Evolutionary conservation across 768 basidiomycete species (phyloP), one percentile per base, ranked within the genome.

Genomic region (Lepiota subincarnata): DNA sequence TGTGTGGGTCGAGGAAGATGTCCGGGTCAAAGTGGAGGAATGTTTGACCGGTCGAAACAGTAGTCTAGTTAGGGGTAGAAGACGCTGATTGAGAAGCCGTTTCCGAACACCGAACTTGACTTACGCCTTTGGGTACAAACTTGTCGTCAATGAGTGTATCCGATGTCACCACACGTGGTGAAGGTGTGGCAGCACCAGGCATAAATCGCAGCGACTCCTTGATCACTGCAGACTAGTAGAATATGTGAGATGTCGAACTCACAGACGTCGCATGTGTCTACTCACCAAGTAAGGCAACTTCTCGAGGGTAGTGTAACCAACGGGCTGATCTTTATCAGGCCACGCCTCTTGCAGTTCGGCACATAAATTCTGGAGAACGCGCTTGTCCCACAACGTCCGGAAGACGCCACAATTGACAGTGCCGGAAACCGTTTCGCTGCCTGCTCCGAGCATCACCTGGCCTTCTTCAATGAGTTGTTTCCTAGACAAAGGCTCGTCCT

Each of bases 141-240:
- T 50, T 49, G 0, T 73, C 76, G 13, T 62, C 62, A 14, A 79
- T 74, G 22, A 61, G 56, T 0, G 68, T 60, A 19, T 66, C 68
- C 13, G 62, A 53, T 4, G 65, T 65, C 1, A 77, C 70, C 28
- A 77, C 60, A 26, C 77, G 66, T n/a, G 74, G 69, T 35, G 74
- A 61, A 4, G 71, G 69, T 1, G 64, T 69, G 14, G 70, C 65
- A 2, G 71, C 60, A 6, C 75, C 74, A 54, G 70, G 68, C 28
- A 68, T 65, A 55, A 77, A 65, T 20, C 78, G 66, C 36, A 78
- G 65, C 0, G 75, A 68, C 59, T 79, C 77, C 53, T 77, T 77
- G 31, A 77, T 67, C 22, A 78, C 73, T 6, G 75, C 76, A 1
- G 72, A 73, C 77, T 78, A 36, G 31, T 8, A 16, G 47, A n/a